Percentiles rank a stretch among this genome's conserved stretches.
phyloP scores from a whole-genome alignment of 1,139 yeast species.

The Komagataea norvegica region DNA sequence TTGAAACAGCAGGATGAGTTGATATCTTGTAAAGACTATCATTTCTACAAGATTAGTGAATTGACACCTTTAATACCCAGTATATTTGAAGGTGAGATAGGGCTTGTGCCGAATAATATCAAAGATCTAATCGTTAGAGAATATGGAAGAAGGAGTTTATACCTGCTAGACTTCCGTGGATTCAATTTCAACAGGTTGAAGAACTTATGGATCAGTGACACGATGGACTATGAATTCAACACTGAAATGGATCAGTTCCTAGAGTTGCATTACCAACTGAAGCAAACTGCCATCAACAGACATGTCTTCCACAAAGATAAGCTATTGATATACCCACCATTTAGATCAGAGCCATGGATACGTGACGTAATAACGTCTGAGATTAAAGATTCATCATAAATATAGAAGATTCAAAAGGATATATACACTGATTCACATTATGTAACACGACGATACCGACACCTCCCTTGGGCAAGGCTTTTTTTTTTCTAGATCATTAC shows the following conservation, averaged over 20 bases:
- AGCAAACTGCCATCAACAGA: constrained; percentile 20
- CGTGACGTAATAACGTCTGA: constrained; percentile 5
- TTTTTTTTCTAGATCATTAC: too few relatives aligned
- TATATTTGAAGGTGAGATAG: constrained; percentile 45
- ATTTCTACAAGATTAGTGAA: constrained; percentile 43
- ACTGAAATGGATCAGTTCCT: constrained; percentile 11
- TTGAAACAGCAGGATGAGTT: constrained; percentile 22
- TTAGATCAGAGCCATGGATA: constrained; percentile 22
- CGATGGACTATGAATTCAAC: constrained; percentile 18
- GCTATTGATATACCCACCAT: constrained; percentile 11
- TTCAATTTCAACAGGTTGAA: constrained; percentile 32
- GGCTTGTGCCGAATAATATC: constrained; percentile 40
- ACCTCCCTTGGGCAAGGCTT: too few relatives aligned
- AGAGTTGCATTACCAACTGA: constrained; percentile 15
- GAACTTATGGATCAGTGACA: constrained; percentile 33
- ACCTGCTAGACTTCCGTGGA: constrained; percentile 26
- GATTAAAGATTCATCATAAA: background rate
- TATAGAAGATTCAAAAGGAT: background rate
- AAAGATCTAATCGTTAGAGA: constrained; percentile 39
- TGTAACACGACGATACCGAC: constrained; percentile 4
- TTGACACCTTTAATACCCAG: constrained; percentile 42
- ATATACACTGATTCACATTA: constrained; percentile 1
- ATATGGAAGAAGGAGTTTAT: constrained; percentile 32
- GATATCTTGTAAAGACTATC: constrained; percentile 48
- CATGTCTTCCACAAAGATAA: constrained; percentile 11